phyloP scores from a whole-genome alignment of 2,329 filamentous ascomycete genomes.

The Diplodia corticola region DNA sequence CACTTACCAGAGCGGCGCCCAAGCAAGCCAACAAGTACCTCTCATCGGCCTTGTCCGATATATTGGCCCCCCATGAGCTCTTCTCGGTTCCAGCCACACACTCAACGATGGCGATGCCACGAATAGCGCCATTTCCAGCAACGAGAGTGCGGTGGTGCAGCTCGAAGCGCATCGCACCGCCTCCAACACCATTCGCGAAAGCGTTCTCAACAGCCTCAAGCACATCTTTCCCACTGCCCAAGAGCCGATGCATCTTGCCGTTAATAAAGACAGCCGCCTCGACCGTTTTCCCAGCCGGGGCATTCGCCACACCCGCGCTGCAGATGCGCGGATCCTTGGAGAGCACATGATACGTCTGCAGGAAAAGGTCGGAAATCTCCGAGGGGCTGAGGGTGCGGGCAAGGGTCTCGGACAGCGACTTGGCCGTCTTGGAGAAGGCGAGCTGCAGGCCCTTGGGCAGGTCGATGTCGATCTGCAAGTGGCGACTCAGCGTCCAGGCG shows the following conservation, averaged over 20 bases:
- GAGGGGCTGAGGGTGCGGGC: constrained; percentile 79
- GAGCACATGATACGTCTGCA: constrained; percentile 80
- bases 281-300: background rate
- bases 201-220: background rate
- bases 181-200: background rate
- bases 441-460: constrained; percentile 63
- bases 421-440: constrained; percentile 85
- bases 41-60: background rate
- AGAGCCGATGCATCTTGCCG: background rate
- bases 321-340: constrained; percentile 53
- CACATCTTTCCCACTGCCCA: background rate
- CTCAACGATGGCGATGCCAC: background rate
- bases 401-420: constrained; percentile 73
- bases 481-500: constrained; percentile 90
- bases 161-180: background rate
- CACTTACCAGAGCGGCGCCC: background rate
- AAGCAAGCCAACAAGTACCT: background rate
- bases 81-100: background rate
- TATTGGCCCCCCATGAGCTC: background rate
- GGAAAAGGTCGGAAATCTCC: constrained; percentile 87
- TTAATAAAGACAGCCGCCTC: background rate
- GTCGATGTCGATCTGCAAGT: constrained; percentile 66
- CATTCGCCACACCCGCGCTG: background rate
- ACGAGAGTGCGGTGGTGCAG: background rate
- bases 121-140: background rate